Percentiles rank a stretch among this genome's conserved stretches.
Evolutionary conservation across 768 basidiomycete species (phyloP).

Genomic region (Russula lepida): DNA sequence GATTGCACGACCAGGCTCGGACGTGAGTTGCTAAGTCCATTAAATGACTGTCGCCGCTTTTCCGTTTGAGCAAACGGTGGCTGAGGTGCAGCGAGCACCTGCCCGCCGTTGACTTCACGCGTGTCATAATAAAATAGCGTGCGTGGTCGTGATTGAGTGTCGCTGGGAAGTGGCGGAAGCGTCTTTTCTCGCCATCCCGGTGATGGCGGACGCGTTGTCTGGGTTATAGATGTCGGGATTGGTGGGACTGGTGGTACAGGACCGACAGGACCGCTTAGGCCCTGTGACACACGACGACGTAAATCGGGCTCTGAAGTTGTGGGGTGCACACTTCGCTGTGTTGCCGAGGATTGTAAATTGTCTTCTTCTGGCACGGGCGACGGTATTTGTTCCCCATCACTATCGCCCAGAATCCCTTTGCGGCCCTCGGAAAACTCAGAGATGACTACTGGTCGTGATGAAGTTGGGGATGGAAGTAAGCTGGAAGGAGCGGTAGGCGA

Average conservation of each 20-base stretch:
- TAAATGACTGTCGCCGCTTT: conserved; percentile 65
- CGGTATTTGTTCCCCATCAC: conserved; percentile 34
- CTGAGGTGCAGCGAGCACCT: conserved; percentile 52
- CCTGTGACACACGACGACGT: conserved; percentile 34
- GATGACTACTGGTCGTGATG: conserved; percentile 55
- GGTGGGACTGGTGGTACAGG: conserved; percentile 23
- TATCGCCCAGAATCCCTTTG: conserved; percentile 35
- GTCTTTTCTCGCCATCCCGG: conserved; percentile 56
- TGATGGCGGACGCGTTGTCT: conserved; percentile 4
- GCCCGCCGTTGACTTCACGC: conserved; percentile 38
- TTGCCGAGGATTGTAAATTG: not conserved
- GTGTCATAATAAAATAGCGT: conserved; percentile 59
- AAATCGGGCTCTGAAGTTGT: conserved; percentile 56
- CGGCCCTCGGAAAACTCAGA: conserved; percentile 41
- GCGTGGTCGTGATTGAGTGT: conserved; percentile 41
- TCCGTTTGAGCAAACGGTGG: conserved; percentile 54
- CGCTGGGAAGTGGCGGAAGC: conserved; percentile 65
- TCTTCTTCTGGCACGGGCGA: conserved; percentile 16
- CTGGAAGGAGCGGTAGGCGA: conserved; percentile 72
- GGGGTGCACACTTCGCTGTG: conserved; percentile 36
- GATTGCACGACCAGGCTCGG: conserved; percentile 48
- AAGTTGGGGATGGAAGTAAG: conserved; percentile 64
- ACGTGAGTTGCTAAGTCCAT: conserved; percentile 47
- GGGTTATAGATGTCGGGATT: conserved; percentile 5
- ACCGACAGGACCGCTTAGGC: conserved; percentile 18